Evolutionary conservation across 768 basidiomycete species (phyloP).

Genomic region (Tubosaeta sp.): DNA sequence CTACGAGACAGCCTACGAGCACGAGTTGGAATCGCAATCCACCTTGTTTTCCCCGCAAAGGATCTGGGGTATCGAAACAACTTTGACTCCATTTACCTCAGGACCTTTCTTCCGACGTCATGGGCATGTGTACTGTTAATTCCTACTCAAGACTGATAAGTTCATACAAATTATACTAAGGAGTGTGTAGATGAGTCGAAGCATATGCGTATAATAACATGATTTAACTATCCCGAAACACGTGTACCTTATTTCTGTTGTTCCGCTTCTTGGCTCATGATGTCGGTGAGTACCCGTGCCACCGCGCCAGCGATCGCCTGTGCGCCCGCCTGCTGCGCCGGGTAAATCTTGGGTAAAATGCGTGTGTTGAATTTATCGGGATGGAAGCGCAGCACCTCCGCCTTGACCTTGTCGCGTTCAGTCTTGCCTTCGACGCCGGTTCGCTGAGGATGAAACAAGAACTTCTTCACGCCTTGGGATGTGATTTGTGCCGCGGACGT

Average conservation of each 20-base stretch:
- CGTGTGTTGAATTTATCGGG: conserved; percentile 48
- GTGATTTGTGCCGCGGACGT: conserved; percentile 32
- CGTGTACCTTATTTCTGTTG: not conserved
- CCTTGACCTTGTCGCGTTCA: conserved; percentile 33
- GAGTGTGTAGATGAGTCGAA: too few relatives aligned
- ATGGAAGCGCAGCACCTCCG: conserved; percentile 52
- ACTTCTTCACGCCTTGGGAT: conserved; percentile 30
- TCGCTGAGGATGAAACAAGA: conserved; percentile 38
- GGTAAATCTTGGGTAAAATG: conserved; percentile 33
- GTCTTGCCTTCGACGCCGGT: conserved; percentile 28
- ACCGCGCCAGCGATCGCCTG: conserved; percentile 37
- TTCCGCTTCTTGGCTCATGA: conserved; percentile 24
- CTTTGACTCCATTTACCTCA: too few relatives aligned
- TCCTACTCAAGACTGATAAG: too few relatives aligned
- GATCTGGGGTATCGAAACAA: too few relatives aligned
- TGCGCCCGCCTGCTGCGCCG: conserved; percentile 31
- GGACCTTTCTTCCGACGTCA: too few relatives aligned
- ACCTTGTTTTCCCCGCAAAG: too few relatives aligned
- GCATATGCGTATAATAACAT: too few relatives aligned
- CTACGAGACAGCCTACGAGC: too few relatives aligned
- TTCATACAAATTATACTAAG: too few relatives aligned
- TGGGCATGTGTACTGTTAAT: too few relatives aligned
- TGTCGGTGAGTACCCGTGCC: conserved; percentile 37
- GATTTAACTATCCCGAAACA: too few relatives aligned
- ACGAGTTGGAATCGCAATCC: too few relatives aligned